phyloP scores from a whole-genome alignment of 805 yeast genomes.

The Hanseniaspora jakobsenii region DNA sequence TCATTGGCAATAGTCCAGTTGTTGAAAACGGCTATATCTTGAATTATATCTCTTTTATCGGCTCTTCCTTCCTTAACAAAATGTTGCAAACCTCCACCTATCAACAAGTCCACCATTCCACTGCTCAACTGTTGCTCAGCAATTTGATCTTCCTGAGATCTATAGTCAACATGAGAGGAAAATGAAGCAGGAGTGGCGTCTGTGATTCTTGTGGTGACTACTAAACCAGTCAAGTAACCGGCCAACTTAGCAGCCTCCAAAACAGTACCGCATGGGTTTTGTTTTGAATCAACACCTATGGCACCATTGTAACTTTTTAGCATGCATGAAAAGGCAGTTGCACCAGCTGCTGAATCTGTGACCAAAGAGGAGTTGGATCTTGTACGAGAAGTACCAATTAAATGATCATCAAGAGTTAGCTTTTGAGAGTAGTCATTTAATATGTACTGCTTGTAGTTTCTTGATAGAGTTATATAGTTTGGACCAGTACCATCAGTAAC shows the following conservation, averaged over 20 bases:
- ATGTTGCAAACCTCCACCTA: constrained; percentile 88
- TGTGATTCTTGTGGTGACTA: constrained; percentile 82
- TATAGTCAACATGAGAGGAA: constrained; percentile 61
- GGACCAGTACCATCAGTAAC: constrained; percentile 97
- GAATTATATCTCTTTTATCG: constrained; percentile 58
- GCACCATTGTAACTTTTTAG: constrained; percentile 81
- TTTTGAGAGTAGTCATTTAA: constrained; percentile 38
- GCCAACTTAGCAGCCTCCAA: constrained; percentile 74
- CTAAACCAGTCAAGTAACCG: constrained; percentile 78
- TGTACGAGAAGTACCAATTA: constrained; percentile 78
- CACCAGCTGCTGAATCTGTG: constrained; percentile 96
- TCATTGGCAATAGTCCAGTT: constrained; percentile 49
- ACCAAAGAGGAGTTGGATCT: constrained; percentile 63
- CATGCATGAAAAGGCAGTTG: constrained; percentile 84
- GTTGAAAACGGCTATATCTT: constrained; percentile 39
- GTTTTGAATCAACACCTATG: constrained; percentile 63
- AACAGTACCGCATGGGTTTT: constrained; percentile 74
- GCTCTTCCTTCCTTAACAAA: constrained; percentile 38
- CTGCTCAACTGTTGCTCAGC: constrained; percentile 67
- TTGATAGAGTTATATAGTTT: constrained; percentile 65
- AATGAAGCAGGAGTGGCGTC: constrained; percentile 95
- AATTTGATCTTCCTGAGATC: constrained; percentile 72
- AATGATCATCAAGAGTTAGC: constrained; percentile 50
- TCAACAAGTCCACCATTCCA: constrained; percentile 72
- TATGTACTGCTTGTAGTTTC: constrained; percentile 57